Base-by-base conservation (phyloP, 208 protist species). In the Trypanosoma lewisi region DNA sequence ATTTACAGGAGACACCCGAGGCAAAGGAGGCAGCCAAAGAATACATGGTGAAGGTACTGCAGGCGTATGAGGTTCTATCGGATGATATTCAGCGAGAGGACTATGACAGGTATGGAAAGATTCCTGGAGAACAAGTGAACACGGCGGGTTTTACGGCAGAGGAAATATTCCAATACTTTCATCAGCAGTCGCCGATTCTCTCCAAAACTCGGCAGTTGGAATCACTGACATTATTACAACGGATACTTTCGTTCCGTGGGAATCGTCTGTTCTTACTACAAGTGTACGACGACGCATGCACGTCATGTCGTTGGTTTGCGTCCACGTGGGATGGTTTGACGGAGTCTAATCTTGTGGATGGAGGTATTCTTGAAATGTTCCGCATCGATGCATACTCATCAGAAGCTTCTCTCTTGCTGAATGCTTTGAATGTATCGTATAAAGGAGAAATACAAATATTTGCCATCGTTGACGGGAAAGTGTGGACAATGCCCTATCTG, bases 1-100 rank as follows among this genome's bases (percentile, higher is more conserved):
- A 97, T 58, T 39, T 91, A n/a, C 93, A 96, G 54, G 85, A 95
- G 9, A 80, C 71, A 23, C 71, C 67, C 16, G 75, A 93, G 6
- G 93, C 86, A 63, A 93, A 94, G 75, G 89, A 94, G 49, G 63
- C 37, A 28, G 93, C 93, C 23, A 93, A 94, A 77, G 80, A 70
- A 21, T 47, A 80, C 30, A 96, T 96, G 87, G 71, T 79, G 55
- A 82, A 83, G 61, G 75, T 96, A 33, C 73, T 92, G 31, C 81
- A 75, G 17, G 90, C 85, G 19, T 93, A 93, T 70, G 82, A 89
- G 47, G 66, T 96, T 17, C 75, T 95, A 9, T 80, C 75, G 2
- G 85, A 95, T 56, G 84, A 81, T 28, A 67, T 67, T 28, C 83
- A 91, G 75, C 72, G 77, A 5, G 42, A 70, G 9, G 71, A 82